Conservation (phyloP, 495 filamentous ascomycete genomes). For the Entonaema liquescens region DNA sequence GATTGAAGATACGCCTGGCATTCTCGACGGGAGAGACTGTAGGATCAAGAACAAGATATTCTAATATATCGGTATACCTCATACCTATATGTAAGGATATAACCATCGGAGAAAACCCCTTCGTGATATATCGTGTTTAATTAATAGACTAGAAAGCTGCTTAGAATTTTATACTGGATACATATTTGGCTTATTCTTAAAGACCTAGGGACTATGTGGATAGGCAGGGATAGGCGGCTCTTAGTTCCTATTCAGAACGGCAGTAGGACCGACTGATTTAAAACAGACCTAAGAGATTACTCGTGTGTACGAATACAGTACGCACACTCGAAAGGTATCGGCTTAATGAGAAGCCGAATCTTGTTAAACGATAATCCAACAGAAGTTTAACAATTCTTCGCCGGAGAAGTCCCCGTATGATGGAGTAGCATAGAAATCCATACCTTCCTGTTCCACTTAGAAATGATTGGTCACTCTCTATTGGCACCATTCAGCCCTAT, state of each 20-base stretch:
- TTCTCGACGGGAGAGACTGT: too few species aligned
- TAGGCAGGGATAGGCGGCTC: background rate
- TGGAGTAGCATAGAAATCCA: background rate
- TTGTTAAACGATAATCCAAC: background rate
- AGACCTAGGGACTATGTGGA: background rate
- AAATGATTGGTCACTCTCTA: background rate
- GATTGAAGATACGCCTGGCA: background rate
- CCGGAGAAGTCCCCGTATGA: background rate
- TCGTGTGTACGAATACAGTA: background rate
- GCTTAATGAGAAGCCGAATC: background rate
- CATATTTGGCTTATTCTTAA: background rate
- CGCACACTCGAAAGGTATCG: background rate
- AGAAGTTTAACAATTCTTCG: background rate
- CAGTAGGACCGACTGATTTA: background rate
- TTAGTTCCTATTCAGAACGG: background rate
- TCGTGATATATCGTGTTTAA: too few species aligned
- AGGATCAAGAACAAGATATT: too few species aligned
- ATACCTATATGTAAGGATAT: too few species aligned
- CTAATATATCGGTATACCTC: too few species aligned
- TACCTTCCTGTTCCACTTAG: background rate
- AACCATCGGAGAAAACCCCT: too few species aligned
- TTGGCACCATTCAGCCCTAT: background rate
- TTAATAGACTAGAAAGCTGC: too few species aligned
- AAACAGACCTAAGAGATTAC: background rate
- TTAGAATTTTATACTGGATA: background rate